Evolutionary conservation across 768 basidiomycete species (phyloP).

Genomic region (Hydnomerulius pinastri): DNA sequence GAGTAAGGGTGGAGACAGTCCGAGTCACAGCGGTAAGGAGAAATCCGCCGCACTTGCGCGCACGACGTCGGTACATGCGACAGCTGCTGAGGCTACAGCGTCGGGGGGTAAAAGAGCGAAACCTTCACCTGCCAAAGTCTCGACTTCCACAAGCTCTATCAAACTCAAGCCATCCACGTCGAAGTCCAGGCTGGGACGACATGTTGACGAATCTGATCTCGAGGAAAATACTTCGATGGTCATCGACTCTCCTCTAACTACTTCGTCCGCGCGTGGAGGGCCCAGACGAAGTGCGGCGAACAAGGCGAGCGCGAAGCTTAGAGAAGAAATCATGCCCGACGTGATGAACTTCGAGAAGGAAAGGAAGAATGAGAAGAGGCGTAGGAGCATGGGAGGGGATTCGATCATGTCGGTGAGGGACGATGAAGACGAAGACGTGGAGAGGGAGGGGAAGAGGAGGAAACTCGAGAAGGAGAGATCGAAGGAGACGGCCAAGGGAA

Average conservation of each 20-base stretch:
- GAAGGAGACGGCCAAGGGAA: slow-evolving; percentile 15
- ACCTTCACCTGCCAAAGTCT: slow-evolving; percentile 18
- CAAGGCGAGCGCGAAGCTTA: slow-evolving; percentile 47
- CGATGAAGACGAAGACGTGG: slow-evolving; percentile 14
- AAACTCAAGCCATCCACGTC: slow-evolving; percentile 3
- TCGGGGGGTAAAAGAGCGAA: slow-evolving; percentile 17
- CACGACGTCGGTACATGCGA: slow-evolving; percentile 19
- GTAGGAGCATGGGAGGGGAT: slow-evolving; percentile 36
- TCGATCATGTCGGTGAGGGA: slow-evolving; percentile 6
- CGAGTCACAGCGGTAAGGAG: background rate
- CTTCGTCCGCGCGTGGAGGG: slow-evolving; percentile 19
- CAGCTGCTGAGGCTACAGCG: slow-evolving; percentile 26
- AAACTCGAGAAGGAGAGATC: slow-evolving; percentile 14
- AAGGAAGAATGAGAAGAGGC: slow-evolving; percentile 44
- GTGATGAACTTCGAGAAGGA: slow-evolving; percentile 69
- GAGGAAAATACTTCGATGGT: slow-evolving; percentile 10
- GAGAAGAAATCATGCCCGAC: slow-evolving; percentile 73
- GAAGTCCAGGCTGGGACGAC: background rate
- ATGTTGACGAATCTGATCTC: background rate
- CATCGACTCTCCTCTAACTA: slow-evolving; percentile 5
- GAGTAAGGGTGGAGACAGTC: background rate
- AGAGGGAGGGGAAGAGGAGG: slow-evolving; percentile 19
- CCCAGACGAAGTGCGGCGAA: slow-evolving; percentile 54
- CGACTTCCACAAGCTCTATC: background rate
- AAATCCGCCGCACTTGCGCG: slow-evolving; percentile 4